phyloP scores from a whole-genome alignment of 495 filamentous ascomycete genomes.

The Aspergillus indologenus region DNA sequence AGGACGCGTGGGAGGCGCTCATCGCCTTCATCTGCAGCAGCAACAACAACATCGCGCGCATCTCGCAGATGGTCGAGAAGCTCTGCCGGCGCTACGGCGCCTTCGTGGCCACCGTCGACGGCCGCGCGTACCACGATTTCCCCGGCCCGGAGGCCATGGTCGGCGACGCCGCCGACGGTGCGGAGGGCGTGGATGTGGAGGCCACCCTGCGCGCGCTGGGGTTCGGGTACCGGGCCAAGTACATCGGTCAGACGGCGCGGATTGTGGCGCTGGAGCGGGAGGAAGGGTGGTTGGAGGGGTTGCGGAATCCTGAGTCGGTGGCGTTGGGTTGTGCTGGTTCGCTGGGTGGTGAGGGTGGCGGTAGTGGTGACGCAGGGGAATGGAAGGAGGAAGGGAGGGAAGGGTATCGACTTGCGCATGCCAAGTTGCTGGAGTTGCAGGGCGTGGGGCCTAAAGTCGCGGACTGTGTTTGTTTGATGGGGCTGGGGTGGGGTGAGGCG shows the following conservation, averaged over 20 bases:
- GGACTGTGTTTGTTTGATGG: constrained; percentile 96
- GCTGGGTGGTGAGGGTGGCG: constrained; percentile 9
- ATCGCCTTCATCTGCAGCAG: constrained; percentile 96
- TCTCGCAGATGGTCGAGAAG: constrained; percentile 94
- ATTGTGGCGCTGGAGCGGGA: constrained; percentile 66
- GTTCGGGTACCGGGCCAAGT: constrained; percentile 93
- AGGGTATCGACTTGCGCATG: constrained; percentile 80
- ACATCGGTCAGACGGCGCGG: constrained; percentile 78
- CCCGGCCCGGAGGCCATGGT: constrained; percentile 70
- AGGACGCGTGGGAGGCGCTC: constrained; percentile 95
- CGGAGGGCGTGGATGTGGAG: constrained; percentile 77
- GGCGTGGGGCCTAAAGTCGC: constrained; percentile 96
- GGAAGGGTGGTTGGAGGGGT: constrained; percentile 67
- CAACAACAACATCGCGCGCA: constrained; percentile 96
- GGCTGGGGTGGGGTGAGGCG: constrained; percentile 91
- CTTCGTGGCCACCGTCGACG: constrained; percentile 66
- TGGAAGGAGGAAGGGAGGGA: constrained; percentile 56
- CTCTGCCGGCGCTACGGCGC: constrained; percentile 83
- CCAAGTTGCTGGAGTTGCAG: constrained; percentile 69
- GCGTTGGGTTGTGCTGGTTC: constrained; percentile 44
- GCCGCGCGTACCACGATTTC: constrained; percentile 80
- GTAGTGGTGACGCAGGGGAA: constrained; percentile 34
- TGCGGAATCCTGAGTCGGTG: constrained; percentile 75
- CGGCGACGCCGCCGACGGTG: constrained; percentile 26
- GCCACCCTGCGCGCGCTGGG: constrained; percentile 73